Evolutionary conservation across 2,329 filamentous ascomycete genomes (phyloP).

Genomic region (Botrytis byssoidea): DNA sequence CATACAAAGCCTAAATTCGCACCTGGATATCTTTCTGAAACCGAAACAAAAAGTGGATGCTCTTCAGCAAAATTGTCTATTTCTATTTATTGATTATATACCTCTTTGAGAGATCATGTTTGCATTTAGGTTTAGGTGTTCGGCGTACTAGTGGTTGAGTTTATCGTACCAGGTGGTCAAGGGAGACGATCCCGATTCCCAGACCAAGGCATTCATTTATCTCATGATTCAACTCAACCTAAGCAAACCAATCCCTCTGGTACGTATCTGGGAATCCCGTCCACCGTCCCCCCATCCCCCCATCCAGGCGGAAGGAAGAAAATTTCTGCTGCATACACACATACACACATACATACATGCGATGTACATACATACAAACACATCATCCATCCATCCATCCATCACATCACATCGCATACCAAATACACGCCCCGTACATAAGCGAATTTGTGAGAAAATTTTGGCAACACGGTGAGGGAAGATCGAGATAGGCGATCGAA

Average conservation of each 20-base stretch:
- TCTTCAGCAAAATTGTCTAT: too few relatives aligned
- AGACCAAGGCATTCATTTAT: background rate
- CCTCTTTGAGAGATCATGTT: too few relatives aligned
- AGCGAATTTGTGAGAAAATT: background rate
- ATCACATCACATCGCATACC: background rate
- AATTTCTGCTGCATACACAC: slow-evolving; percentile 16
- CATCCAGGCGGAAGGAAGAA: background rate
- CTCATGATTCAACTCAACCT: background rate
- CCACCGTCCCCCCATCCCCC: background rate
- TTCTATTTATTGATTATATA: too few relatives aligned
- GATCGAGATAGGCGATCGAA: background rate
- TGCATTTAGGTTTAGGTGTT: background rate
- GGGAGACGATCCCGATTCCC: background rate
- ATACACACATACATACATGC: background rate
- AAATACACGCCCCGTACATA: background rate
- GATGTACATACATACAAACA: background rate
- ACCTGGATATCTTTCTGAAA: background rate
- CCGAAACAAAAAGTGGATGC: background rate
- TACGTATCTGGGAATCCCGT: background rate
- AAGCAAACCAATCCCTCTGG: background rate
- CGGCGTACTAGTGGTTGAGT: background rate
- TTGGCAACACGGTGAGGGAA: background rate
- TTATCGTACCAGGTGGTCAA: background rate
- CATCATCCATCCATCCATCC: background rate
- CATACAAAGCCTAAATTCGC: background rate